Evolutionary conservation across 257 asterid species (phyloP).

Genomic region (Primulina tabacum): DNA sequence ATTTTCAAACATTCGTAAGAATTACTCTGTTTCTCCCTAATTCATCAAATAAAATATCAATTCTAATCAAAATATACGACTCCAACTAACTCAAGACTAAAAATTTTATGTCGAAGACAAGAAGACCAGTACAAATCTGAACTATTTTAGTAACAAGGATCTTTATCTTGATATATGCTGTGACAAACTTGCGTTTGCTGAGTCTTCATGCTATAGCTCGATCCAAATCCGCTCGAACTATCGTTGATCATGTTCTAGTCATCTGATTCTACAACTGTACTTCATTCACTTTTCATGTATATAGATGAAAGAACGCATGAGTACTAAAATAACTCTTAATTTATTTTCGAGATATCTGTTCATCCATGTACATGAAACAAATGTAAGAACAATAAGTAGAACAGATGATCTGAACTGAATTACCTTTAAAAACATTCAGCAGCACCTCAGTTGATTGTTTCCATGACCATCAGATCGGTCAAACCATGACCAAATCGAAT

Average conservation of each 20-base stretch:
- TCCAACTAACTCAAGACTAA: not conserved
- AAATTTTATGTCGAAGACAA: not conserved
- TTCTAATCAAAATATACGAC: not conserved
- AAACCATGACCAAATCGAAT: constrained; percentile 18
- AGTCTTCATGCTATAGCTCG: constrained; percentile 13
- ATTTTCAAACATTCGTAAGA: not conserved
- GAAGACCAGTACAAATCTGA: not conserved
- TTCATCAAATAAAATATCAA: not conserved
- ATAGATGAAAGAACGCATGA: not conserved
- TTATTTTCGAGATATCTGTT: not conserved
- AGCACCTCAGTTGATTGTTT: constrained; percentile 16
- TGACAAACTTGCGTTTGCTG: not conserved
- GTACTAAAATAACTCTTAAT: not conserved
- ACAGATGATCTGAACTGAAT: not conserved
- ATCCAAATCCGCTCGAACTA: not conserved
- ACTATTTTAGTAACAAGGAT: not conserved
- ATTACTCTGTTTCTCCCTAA: not conserved
- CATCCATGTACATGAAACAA: not conserved
- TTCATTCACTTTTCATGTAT: not conserved
- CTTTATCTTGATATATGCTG: not conserved
- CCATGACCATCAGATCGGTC: constrained; percentile 25
- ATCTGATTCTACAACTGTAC: not conserved
- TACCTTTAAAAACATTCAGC: not conserved
- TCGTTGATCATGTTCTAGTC: not conserved
- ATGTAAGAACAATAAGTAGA: constrained; percentile 6